Base-by-base conservation (phyloP, 371 early-diverging fungal species). In the Rhizopus arrhizus region DNA sequence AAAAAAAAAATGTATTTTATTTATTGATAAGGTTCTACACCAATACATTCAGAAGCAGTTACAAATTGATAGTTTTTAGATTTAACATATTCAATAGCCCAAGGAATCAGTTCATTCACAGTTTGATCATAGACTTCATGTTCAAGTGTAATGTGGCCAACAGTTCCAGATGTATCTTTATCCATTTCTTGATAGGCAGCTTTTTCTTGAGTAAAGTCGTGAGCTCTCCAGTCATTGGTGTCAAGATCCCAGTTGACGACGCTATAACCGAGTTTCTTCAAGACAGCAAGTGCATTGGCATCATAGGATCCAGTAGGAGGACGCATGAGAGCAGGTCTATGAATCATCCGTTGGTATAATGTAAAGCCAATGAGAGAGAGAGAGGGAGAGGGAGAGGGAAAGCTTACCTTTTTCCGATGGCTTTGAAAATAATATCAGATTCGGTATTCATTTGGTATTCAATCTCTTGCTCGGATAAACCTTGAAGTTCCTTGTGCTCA, bases 211-310 rank as follows among this genome's bases (percentile, higher is more conserved):
- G 28, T 31, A 5, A 75, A 49, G 53, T 55, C 56, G 36, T 67
- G 63, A 2, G 59, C 55, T 7, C 45, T 34, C 76, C 76, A 83
- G 59, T 83, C 83, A 45, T 72, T 62, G 35, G 74, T 68, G 59
- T 83, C 83, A 49, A 80, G 68, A 54, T 78, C 75, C 83, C 83
- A 83, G 61, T 73, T 67, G 41, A 79, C 69, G 42, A 82, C 70
- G 31, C 61, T 70, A 58, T 75, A 74, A 28, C 78, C 78, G 47
- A 80, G 51, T 3, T 68, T 60, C 43, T 56, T 70, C 53, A 83
- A 64, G 16, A 66, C 64, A 43, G 66, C 56, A 16, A 73, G 65
- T 55, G 75, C 64, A 9, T 53, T 36, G 4, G 56, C 70, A 12
- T 62, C 62, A 35, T 72, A 75, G 29, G 58, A 63, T 60, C 83